Conservation (phyloP, 1,139 yeast species). For the Lodderomyces margitis region DNA sequence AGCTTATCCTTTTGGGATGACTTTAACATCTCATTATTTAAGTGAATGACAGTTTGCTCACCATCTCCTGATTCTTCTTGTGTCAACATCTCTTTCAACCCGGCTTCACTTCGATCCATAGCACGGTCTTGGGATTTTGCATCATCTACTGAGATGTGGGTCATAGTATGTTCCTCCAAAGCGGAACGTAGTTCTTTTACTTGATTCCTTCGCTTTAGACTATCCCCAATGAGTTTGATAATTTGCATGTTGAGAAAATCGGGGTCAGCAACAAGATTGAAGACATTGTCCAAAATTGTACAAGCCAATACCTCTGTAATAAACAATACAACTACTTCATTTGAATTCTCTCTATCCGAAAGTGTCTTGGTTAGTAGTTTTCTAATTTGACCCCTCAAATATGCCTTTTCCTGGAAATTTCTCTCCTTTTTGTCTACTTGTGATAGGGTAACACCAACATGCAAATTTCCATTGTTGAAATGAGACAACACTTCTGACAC, state of each 20-base stretch:
- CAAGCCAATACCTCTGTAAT: conserved; percentile 64
- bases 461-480: conserved; percentile 58
- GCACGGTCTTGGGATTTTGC: background rate
- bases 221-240: conserved; percentile 59
- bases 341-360: conserved; percentile 47
- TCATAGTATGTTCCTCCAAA: conserved; percentile 58
- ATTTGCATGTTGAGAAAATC: conserved; percentile 74
- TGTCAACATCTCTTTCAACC: background rate
- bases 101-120: background rate
- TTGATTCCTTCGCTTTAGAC: conserved; percentile 71
- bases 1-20: background rate
- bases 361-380: conserved; percentile 52
- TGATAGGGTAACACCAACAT: conserved; percentile 53
- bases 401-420: conserved; percentile 44
- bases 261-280: conserved; percentile 62
- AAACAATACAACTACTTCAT: conserved; percentile 49
- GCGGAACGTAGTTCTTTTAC: conserved; percentile 73
- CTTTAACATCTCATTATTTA: background rate
- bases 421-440: conserved; percentile 33
- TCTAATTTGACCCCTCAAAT: conserved; percentile 45
- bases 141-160: background rate
- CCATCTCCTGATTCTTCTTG: background rate
- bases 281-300: conserved; percentile 44
- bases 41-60: background rate
- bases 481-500: conserved; percentile 57